Base-by-base conservation (phyloP, 345 rosid species). In the Lepidium didymum region DNA sequence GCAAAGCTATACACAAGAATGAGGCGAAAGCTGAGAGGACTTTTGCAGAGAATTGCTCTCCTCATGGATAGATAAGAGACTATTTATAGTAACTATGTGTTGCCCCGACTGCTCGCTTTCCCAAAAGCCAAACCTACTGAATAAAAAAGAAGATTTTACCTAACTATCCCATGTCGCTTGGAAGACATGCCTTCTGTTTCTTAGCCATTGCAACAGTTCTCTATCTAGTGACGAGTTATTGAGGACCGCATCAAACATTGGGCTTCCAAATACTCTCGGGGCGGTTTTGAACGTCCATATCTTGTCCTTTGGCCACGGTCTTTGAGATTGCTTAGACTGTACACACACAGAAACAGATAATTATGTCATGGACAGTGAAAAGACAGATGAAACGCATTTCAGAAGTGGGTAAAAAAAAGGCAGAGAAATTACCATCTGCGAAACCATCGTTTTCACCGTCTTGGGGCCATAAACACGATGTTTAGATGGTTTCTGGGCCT, bases 251-350 rank as follows among this genome's bases (percentile, higher is more conserved):
- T 94, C 97, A 2, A 94, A 81, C 99, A 91, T 94, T 9, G 99
- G 99, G 81, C 97, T 91, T 49, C 97, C 99, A 27, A 84, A 73
- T 31, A 91, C 78, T 67, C 81, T 76, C 0, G 85, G 87, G 12
- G 60, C 19, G 44, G 67, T 74, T 77, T 85, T 89, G 74, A 91
- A 94, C 16, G 87, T 79, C 99, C 99, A 94, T 76, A 91, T 91
- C 63, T 84, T 87, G 67, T 94, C 96, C 82, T 84, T 87, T 5
- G 97, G 96, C 99, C 99, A 94, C 2, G 96, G 83, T 81, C 78
- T 87, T 77, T 94, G 97, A 0, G 90, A 83, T 60, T 83, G 94
- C 75, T 89, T 94, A 63, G 82, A 93, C 99, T 94, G 87, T 25
- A 75, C 16, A 52, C 14, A 64, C 6, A 34, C 2, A 33, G 31